Percentiles rank a stretch among this genome's conserved stretches.
These are phyloP conservation scores for Calophaca sinica DNA, from an alignment of 306 rosid genomes.

Conservation along the genomic window DNA sequence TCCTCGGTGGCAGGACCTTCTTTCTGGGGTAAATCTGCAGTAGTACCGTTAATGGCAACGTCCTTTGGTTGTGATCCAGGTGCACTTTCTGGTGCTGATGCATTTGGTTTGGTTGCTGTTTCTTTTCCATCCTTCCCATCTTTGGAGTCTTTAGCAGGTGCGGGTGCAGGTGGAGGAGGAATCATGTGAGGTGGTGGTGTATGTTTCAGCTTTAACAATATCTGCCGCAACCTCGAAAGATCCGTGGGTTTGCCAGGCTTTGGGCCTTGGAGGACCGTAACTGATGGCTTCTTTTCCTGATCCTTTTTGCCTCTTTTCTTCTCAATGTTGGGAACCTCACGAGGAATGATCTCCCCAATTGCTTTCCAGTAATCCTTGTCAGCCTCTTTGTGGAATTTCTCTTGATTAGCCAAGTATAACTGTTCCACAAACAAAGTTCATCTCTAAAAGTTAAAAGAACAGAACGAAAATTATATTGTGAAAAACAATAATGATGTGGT, in stretches of 20 bases:
- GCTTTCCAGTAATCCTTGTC: constrained; percentile 98
- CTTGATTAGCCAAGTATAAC: constrained; percentile 74
- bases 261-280: constrained; percentile 89
- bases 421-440: constrained; percentile 50
- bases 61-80: constrained; percentile 64
- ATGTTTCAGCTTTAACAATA: constrained; percentile 88
- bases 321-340: constrained; percentile 88
- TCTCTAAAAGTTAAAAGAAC: constrained; percentile 30
- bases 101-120: constrained; percentile 64
- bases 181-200: constrained; percentile 95
- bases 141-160: constrained; percentile 68
- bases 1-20: constrained; percentile 61
- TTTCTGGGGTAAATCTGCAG: constrained; percentile 58
- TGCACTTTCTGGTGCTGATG: constrained; percentile 56
- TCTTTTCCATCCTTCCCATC: constrained; percentile 71
- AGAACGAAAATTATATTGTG: neutral
- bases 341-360: constrained; percentile 89
- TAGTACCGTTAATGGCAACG: constrained; percentile 56
- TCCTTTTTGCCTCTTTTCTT: constrained; percentile 93
- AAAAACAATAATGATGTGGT: neutral
- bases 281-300: constrained; percentile 85
- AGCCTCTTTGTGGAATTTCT: constrained; percentile 91
- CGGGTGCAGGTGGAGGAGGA: constrained; percentile 87
- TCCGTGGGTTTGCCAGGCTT: constrained; percentile 99
- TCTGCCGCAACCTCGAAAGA: constrained; percentile 87